Conservation (phyloP, 2,329 filamentous ascomycete genomes). For the Albifimbria verrucaria region DNA sequence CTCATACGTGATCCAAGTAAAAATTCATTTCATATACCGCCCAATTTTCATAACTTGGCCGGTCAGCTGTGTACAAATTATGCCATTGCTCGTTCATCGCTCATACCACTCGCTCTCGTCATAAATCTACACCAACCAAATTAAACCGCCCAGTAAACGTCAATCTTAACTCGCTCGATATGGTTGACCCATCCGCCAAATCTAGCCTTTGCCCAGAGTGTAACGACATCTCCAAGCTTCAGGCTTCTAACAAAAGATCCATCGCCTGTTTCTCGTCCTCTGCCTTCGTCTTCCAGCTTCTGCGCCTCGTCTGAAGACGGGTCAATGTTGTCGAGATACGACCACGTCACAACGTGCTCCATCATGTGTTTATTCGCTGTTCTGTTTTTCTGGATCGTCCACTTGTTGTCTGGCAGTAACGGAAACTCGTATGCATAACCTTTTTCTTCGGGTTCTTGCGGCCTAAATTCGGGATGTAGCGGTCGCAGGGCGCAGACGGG, state of each 20-base stretch:
- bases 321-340: conserved; percentile 43
- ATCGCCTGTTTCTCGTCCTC: conserved; percentile 47
- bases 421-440: conserved; percentile 33
- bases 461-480: conserved; percentile 27
- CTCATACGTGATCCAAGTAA: no score
- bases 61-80: no score
- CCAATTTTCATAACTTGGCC: no score
- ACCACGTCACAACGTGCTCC: conserved; percentile 52
- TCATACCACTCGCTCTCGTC: no score
- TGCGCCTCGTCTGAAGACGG: conserved; percentile 38
- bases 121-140: no score
- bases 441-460: conserved; percentile 8
- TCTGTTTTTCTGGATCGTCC: conserved; percentile 47
- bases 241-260: conserved; percentile 55
- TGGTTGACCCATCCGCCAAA: conserved; percentile 53
- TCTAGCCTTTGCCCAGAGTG: conserved; percentile 58
- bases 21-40: background rate
- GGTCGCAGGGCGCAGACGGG: conserved; percentile 34
- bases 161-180: conserved; percentile 47
- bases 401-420: conserved; percentile 28
- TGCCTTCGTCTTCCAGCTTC: conserved; percentile 38
- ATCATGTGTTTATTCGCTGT: conserved; percentile 29
- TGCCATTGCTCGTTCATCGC: no score
- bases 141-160: conserved; percentile 56
- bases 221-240: conserved; percentile 58